Base-by-base conservation (phyloP, 257 asterid genomes). In the Solanum pimpinellifolium region DNA sequence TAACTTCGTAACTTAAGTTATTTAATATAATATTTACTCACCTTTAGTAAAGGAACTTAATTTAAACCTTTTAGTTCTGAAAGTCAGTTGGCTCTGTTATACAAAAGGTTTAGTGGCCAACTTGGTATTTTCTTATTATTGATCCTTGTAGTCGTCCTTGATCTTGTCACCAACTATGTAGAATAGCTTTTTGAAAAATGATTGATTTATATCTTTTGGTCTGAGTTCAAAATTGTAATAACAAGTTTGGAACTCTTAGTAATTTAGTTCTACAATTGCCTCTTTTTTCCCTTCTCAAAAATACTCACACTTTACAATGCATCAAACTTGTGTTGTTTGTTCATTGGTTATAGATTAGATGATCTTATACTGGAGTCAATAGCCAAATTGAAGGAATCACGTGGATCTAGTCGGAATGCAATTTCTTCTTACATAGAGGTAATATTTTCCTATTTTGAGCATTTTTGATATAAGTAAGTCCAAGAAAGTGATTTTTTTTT, bases 381-480 rank as follows among this genome's bases (percentile, higher is more conserved):
- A 86, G 87, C 89, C 75, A 92, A 94, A 93, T 91, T 97, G 91
- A 97, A 97, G 93, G 99, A 95, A 88, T 98, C 99, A 23, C 97
- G 94, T 77, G 99, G 99, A 86, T 93, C 99, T 87, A 91, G 92
- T 91, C 94, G 95, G 69, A 88, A 87, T 88, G 89, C 94, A 83
- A 93, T 97, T 90, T 87, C 91, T 59, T 91, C 90, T 52, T 96
- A 91, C 93, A 92, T 97, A 73, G 97, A 91, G 99, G 99, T 97
- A 91, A 66, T 90, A 15, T 46, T 21, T 23, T 52, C 31, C 69
- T 31, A 46, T 81, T 29, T 49, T 49, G 9, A 80, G 68, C 18
- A 29, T 18, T 29, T 29, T 47, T 80, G 68, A 47, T 44, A 44
- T 4, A 77, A 74, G 52, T 37, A 23, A 13, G 25, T 77, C 12